These are phyloP conservation scores for Cardamine occulta DNA, from an alignment of 345 rosid genomes.

Conservation along the genomic window DNA sequence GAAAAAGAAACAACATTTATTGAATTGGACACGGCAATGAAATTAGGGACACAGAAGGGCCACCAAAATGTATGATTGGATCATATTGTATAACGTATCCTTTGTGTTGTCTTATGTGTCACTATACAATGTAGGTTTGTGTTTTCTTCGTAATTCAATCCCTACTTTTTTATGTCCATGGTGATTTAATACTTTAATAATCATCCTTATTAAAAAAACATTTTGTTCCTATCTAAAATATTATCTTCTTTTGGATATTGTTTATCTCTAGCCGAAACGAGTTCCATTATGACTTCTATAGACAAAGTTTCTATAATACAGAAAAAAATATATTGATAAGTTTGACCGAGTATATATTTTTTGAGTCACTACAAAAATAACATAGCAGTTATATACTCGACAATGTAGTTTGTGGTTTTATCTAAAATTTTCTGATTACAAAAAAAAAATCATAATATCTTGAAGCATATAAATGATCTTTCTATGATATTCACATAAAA, in stretches of 20 bases:
- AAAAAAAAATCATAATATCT: background rate
- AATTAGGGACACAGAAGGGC: conserved; percentile 29
- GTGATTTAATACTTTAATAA: conserved; percentile 21
- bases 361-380: background rate
- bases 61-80: conserved; percentile 41
- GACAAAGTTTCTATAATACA: background rate
- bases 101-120: conserved; percentile 42
- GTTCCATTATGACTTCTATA: background rate
- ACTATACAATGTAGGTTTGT: conserved; percentile 37
- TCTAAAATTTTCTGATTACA: background rate
- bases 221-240: conserved; percentile 21
- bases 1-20: conserved; percentile 24
- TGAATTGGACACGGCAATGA: conserved; percentile 30
- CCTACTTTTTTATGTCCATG: background rate
- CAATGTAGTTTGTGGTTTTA: background rate
- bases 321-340: background rate
- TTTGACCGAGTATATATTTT: background rate
- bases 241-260: conserved; percentile 12
- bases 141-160: conserved; percentile 6
- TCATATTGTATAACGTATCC: conserved; percentile 19
- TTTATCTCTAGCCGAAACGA: conserved; percentile 8
- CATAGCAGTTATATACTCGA: background rate
- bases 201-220: background rate
- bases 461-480: background rate
- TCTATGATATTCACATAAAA: background rate